Evolutionary conservation across 768 basidiomycete genomes (phyloP).

Genomic region (Gelatoporia subvermispora): DNA sequence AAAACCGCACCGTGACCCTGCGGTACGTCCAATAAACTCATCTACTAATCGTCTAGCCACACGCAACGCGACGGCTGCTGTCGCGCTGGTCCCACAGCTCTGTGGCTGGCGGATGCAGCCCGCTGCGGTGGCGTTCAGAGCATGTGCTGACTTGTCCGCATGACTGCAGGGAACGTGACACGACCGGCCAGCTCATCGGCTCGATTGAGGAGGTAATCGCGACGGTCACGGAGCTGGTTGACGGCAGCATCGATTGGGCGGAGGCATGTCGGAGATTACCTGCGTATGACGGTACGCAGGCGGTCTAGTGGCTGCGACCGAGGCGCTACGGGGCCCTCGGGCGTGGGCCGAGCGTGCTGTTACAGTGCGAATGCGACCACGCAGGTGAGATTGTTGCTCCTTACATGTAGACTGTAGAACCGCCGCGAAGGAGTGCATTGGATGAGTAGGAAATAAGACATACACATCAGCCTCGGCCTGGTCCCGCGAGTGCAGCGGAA

Average conservation of each 20-base stretch:
- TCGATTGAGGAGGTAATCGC: constrained; percentile 82
- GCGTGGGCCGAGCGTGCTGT: not conserved
- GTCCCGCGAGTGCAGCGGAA: not conserved
- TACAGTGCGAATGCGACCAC: not conserved
- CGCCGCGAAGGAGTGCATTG: too few species aligned
- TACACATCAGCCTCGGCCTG: too few species aligned
- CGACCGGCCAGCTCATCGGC: constrained; percentile 89
- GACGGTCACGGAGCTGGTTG: constrained; percentile 73
- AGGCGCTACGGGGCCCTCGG: not conserved
- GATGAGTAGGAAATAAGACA: too few species aligned
- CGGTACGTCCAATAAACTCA: constrained; percentile 63
- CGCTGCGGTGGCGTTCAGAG: not conserved
- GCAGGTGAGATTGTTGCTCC: not conserved
- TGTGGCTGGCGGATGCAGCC: not conserved
- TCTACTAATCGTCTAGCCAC: constrained; percentile 3
- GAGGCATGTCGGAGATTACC: constrained; percentile 68
- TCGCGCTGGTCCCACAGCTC: too few species aligned
- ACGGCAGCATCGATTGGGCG: constrained; percentile 72
- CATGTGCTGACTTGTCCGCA: constrained; percentile 2
- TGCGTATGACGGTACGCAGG: constrained; percentile 87
- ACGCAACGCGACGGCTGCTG: not conserved
- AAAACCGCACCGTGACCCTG: constrained; percentile 91
- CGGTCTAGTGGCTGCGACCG: constrained; percentile 34
- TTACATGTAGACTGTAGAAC: too few species aligned
- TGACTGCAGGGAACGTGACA: constrained; percentile 78